Evolutionary conservation across 495 filamentous ascomycete species (phyloP).

Genomic region (Talaromyces stipitatus): DNA sequence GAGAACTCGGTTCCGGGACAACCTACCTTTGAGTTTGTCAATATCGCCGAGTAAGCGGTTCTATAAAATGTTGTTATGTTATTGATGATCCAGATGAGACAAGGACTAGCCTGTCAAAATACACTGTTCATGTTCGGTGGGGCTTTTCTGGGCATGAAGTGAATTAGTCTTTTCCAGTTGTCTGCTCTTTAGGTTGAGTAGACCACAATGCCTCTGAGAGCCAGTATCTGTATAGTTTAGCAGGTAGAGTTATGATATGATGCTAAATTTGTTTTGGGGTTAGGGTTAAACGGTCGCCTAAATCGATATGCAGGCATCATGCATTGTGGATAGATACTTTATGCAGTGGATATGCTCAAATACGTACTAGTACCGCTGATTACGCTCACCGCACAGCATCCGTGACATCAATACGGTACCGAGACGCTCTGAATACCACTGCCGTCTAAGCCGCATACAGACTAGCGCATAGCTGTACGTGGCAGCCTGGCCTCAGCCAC

Average conservation of each 20-base stretch:
- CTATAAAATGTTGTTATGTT: neutral
- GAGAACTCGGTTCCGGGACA: conserved; percentile 70
- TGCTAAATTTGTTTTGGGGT: no score
- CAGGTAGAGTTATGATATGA: no score
- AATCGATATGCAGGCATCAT: neutral
- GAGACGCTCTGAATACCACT: neutral
- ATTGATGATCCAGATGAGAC: neutral
- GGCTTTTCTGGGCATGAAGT: no score
- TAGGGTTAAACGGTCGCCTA: no score
- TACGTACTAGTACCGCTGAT: no score
- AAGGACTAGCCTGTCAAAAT: neutral
- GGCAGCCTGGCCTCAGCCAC: neutral
- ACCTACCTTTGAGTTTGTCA: conserved; percentile 72
- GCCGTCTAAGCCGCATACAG: neutral
- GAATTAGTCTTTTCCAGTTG: no score
- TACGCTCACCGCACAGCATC: neutral
- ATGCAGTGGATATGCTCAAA: neutral
- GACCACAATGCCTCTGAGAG: no score
- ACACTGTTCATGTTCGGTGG: neutral
- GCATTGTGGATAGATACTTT: neutral
- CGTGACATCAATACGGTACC: neutral
- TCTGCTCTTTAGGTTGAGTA: no score
- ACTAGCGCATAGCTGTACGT: neutral
- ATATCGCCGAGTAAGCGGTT: conserved; percentile 41
- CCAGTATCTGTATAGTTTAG: no score